Evolutionary conservation across 352 stramenopile genomes (phyloP).

Genomic region (Pythium biforme): DNA sequence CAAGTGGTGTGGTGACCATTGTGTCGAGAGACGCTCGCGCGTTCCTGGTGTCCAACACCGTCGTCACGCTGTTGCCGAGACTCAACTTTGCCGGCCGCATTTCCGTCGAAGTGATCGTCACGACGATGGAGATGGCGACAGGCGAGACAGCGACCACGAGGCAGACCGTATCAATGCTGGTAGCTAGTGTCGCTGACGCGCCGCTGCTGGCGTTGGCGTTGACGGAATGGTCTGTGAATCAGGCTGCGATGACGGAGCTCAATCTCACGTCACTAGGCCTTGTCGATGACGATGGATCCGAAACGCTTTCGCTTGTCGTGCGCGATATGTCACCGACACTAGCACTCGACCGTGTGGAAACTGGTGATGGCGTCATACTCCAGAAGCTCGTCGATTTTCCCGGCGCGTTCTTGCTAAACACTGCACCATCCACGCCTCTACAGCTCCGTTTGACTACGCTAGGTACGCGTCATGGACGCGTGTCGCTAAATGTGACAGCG

Average conservation of each 20-base stretch:
- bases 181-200: constrained; percentile 36
- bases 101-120: constrained; percentile 29
- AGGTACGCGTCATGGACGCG: constrained; percentile 37
- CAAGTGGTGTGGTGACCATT: constrained; percentile 25
- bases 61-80: constrained; percentile 34
- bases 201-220: constrained; percentile 28
- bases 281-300: constrained; percentile 42
- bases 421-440: constrained; percentile 20
- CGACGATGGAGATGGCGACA: constrained; percentile 33
- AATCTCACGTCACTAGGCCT: constrained; percentile 29
- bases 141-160: constrained; percentile 21
- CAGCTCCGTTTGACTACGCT: constrained; percentile 31
- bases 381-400: constrained; percentile 17
- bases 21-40: constrained; percentile 15
- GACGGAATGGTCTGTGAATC: constrained; percentile 33
- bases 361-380: constrained; percentile 22
- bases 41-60: constrained; percentile 19
- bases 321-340: constrained; percentile 4
- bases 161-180: constrained; percentile 28
- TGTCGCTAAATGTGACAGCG: constrained; percentile 32
- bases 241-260: constrained; percentile 34
- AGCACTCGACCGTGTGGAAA: constrained; percentile 14
- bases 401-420: constrained; percentile 34
- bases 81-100: constrained; percentile 42
- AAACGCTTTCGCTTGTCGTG: constrained; percentile 37